These are phyloP conservation scores for Gynochthodes officinalis DNA, from an alignment of 257 asterid species.

Conservation along the genomic window DNA sequence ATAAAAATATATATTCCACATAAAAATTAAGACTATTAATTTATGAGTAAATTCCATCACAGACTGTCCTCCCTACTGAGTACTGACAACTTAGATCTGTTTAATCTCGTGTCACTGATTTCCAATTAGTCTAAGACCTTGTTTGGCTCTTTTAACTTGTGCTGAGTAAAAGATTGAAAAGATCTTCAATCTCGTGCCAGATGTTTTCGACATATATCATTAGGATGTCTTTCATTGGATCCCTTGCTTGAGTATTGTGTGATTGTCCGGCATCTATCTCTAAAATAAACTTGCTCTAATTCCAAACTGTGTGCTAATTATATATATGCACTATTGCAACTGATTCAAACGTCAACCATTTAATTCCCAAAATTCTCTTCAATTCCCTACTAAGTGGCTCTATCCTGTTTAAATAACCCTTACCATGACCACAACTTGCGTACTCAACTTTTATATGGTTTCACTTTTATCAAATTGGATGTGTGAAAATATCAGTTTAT, in stretches of 20 bases:
- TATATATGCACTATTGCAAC: background rate
- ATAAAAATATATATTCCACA: too few species aligned
- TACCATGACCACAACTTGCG: too few species aligned
- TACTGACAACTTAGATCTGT: background rate
- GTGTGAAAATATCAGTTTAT: too few species aligned
- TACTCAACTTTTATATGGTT: too few species aligned
- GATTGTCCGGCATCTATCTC: background rate
- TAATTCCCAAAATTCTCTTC: background rate
- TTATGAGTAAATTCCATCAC: too few species aligned
- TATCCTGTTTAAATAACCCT: too few species aligned
- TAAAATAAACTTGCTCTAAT: background rate
- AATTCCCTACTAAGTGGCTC: background rate
- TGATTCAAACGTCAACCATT: background rate
- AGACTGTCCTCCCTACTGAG: too few species aligned
- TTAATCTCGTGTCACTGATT: background rate
- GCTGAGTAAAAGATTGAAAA: background rate
- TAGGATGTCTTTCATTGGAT: background rate
- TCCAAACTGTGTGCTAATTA: background rate
- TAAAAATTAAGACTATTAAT: too few species aligned
- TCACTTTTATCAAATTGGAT: too few species aligned
- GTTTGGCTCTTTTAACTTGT: background rate
- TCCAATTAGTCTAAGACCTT: background rate
- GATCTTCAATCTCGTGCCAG: background rate
- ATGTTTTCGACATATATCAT: background rate
- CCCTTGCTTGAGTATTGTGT: background rate